Evolutionary conservation across 2,329 filamentous ascomycete genomes (phyloP), one percentile per base, ranked within the genome.

Genomic region (Nemania sp.): DNA sequence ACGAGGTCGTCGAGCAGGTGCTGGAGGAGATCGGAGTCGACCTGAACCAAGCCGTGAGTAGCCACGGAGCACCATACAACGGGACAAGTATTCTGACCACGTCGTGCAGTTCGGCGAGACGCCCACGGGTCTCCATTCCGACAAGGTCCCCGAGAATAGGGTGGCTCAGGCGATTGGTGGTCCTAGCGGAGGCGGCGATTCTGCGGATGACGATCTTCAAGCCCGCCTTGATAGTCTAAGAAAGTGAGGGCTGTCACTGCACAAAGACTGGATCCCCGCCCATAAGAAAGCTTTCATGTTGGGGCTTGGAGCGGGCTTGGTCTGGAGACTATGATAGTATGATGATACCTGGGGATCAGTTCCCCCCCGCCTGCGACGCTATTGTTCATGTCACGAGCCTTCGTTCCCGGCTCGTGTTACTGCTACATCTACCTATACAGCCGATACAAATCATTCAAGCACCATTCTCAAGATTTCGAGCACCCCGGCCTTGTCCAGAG

Each of bases 1-100:
- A 99, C 69, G 95, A 99, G 74, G 91, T 98, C 12, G 92, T 99
- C 35, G 96, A 97, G 71, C 92, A 97, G 77, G 91, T 99, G 5
- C 77, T 99, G 71, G 95, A 98, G 73, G 95, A 98, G 78, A 97
- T 99, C 74, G 95, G 95, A 54, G 88, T 99, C 32, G 94, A 99
- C 72, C 83, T 98, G 60, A 92, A 90, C 69, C 90, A 95, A 78
- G 83, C 91, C 68, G 94, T 98, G 83, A 78, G 91, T 83, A 45
- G 57, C 65, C 42, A 83, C n/a, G 42, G 56, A 20, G 29, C 35
- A 3, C 21, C 21, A 12, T 37, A 20, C 25, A 17, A 34, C 64
- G 69, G 59, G 9, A 50, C 39, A 48, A 20, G 29, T n/a, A n/a
- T 42, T 21, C 72, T 76, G 68, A 76, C 63, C 25, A 67, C 65